Evolutionary conservation across 2,329 filamentous ascomycete species (phyloP).

Genomic region (Aureobasidium lini): DNA sequence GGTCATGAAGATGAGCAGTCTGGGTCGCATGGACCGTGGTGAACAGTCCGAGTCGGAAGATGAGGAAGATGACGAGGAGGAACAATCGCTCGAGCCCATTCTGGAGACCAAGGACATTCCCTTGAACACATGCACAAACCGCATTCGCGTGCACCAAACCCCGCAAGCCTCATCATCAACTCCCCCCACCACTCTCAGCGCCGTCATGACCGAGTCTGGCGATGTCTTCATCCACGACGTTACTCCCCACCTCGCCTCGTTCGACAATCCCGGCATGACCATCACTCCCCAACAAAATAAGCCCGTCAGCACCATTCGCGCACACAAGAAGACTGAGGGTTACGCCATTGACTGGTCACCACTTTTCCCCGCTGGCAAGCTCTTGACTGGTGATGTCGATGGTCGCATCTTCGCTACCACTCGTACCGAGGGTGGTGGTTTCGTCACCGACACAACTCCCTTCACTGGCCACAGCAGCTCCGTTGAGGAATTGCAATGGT

Average conservation of each 20-base stretch:
- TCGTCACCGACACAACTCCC: constrained; percentile 75
- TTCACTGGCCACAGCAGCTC: constrained; percentile 79
- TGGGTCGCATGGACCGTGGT: constrained; percentile 76
- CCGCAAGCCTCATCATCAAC: constrained; percentile 62
- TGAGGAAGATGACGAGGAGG: constrained; percentile 66
- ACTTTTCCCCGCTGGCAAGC: constrained; percentile 68
- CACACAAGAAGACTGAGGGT: constrained; percentile 80
- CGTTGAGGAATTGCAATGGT: constrained; percentile 96
- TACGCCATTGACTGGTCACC: constrained; percentile 98
- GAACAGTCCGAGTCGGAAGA: constrained; percentile 60
- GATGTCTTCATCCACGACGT: constrained; percentile 92
- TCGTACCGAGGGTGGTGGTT: constrained; percentile 77
- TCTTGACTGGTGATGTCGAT: constrained; percentile 85
- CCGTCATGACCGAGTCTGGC: constrained; percentile 84
- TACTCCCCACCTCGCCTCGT: constrained; percentile 77
- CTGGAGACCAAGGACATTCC: constrained; percentile 89
- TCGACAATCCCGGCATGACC: constrained; percentile 78
- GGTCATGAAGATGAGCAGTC: constrained; percentile 90
- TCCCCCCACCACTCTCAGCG: constrained; percentile 75
- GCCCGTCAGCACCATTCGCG: constrained; percentile 76
- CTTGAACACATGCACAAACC: constrained; percentile 80
- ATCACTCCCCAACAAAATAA: constrained; percentile 80
- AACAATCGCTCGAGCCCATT: constrained; percentile 73
- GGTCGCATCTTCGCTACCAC: constrained; percentile 86
- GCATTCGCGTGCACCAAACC: constrained; percentile 79